A percentile compares a stretch with the other conserved stretches of the same genome.
phyloP scores from a whole-genome alignment of 768 basidiomycete species.

The Leccinum subtestaceum region DNA sequence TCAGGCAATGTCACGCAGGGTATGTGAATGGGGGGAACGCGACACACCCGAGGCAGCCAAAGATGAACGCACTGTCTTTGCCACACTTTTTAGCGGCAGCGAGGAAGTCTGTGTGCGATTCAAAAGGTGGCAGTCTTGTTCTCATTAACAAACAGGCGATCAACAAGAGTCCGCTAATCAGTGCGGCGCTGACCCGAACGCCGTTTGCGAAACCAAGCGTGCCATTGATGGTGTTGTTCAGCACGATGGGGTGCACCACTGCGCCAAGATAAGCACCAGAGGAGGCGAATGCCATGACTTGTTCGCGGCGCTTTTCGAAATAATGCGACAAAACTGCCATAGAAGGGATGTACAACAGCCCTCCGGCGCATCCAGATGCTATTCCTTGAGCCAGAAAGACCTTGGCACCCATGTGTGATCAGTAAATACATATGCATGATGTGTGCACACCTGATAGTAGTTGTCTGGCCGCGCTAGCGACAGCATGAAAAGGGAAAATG shows the following conservation, averaged over 20 bases:
- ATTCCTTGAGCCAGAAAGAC: slow-evolving; percentile 54
- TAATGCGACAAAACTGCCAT: slow-evolving; percentile 51
- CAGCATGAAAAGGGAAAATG: slow-evolving; percentile 43
- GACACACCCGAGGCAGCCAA: slow-evolving; percentile 16
- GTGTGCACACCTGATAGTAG: slow-evolving; percentile 39
- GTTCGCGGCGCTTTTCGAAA: slow-evolving; percentile 45
- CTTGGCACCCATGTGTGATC: slow-evolving; percentile 25
- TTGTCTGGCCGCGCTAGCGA: slow-evolving; percentile 41
- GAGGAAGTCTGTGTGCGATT: slow-evolving; percentile 22
- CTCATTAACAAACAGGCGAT: slow-evolving; percentile 41
- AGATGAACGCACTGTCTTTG: slow-evolving; percentile 26
- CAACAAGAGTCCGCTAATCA: slow-evolving; percentile 38
- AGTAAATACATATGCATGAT: background rate
- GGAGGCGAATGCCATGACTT: slow-evolving; percentile 55
- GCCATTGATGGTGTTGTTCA: slow-evolving; percentile 48
- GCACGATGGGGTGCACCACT: slow-evolving; percentile 58
- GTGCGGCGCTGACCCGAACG: slow-evolving; percentile 40
- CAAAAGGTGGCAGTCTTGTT: slow-evolving; percentile 38
- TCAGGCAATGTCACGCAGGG: background rate
- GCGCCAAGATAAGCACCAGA: slow-evolving; percentile 60
- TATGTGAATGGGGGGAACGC: background rate
- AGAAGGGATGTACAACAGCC: slow-evolving; percentile 47
- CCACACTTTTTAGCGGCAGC: slow-evolving; percentile 20
- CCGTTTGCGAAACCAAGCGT: slow-evolving; percentile 44
- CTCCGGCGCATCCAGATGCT: slow-evolving; percentile 46